Percentiles rank a stretch among this genome's conserved stretches.
Evolutionary conservation across 257 asterid genomes (phyloP).

Genomic region (Salvia rosmarinus): DNA sequence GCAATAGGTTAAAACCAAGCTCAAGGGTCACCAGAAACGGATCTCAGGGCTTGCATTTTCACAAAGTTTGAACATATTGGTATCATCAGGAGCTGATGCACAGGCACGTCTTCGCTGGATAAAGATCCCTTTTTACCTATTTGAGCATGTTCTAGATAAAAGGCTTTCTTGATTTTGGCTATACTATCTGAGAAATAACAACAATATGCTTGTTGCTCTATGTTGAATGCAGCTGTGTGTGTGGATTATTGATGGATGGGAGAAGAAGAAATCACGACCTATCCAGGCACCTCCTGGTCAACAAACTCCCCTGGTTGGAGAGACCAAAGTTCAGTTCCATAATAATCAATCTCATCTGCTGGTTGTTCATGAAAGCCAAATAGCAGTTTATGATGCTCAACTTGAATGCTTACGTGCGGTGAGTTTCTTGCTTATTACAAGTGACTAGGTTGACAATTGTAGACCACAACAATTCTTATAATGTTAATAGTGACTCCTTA

Average conservation of each 20-base stretch:
- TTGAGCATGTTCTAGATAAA: background rate
- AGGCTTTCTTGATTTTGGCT: background rate
- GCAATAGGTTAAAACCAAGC: constrained; percentile 80
- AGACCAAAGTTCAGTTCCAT: constrained; percentile 86
- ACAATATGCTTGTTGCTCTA: constrained; percentile 20
- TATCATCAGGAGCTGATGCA: constrained; percentile 98
- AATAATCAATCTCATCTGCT: constrained; percentile 81
- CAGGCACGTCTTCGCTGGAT: constrained; percentile 53
- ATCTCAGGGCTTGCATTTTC: constrained; percentile 96
- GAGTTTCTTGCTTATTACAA: constrained; percentile 37
- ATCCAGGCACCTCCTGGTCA: constrained; percentile 81
- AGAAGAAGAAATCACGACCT: constrained; percentile 76
- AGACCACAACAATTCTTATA: too few species aligned
- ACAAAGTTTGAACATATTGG: constrained; percentile 76
- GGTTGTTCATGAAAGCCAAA: constrained; percentile 87
- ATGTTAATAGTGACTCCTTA: too few species aligned
- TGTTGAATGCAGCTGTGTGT: constrained; percentile 60
- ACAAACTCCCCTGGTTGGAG: constrained; percentile 66
- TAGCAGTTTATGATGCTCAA: constrained; percentile 76
- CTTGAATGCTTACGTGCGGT: constrained; percentile 83
- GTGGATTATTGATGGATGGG: constrained; percentile 95
- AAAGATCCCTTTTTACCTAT: constrained; percentile 9
- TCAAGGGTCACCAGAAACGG: constrained; percentile 93
- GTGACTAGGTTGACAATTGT: background rate
- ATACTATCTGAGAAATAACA: background rate